These are phyloP conservation scores for Yarrowia bubula DNA, from an alignment of 805 yeast species.

Conservation along the genomic window DNA sequence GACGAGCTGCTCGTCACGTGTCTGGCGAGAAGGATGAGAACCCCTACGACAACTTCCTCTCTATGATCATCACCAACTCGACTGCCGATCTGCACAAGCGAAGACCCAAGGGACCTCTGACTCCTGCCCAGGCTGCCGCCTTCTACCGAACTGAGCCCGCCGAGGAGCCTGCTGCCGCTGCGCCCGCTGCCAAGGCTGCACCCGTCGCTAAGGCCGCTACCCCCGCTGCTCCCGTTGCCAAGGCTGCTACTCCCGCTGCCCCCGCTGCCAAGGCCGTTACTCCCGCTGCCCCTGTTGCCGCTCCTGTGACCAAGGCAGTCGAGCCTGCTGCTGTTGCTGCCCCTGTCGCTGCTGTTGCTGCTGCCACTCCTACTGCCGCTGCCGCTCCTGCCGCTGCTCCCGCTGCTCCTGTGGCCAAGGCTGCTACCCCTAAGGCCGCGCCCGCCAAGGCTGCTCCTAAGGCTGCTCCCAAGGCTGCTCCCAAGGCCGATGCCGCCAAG, in stretches of 20 bases:
- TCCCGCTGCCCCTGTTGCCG: neutral
- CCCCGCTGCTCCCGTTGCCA: neutral
- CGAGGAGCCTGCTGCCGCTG: conserved; percentile 3
- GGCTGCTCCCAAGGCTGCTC: neutral
- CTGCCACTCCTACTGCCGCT: neutral
- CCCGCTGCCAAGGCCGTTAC: neutral
- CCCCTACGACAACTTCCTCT: conserved; percentile 19
- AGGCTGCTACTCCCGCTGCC: neutral
- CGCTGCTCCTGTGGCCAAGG: neutral
- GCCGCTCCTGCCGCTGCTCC: neutral
- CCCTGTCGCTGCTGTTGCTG: neutral
- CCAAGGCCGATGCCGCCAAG: conserved; percentile 3
- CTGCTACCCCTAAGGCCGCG: neutral
- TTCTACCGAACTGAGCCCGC: conserved; percentile 27
- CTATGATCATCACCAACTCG: conserved; percentile 16
- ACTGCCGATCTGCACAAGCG: conserved; percentile 5
- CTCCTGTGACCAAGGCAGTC: neutral
- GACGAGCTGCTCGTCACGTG: conserved; percentile 17
- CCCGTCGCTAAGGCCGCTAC: neutral
- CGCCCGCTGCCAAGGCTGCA: neutral
- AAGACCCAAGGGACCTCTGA: conserved; percentile 19
- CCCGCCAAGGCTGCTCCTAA: neutral
- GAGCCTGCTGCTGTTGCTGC: neutral
- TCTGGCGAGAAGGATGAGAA: conserved; percentile 41
- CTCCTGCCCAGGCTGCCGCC: conserved; percentile 8